Evolutionary conservation across 2,329 filamentous ascomycete species (phyloP).

Genomic region (Dendrostoma leiphaemia): DNA sequence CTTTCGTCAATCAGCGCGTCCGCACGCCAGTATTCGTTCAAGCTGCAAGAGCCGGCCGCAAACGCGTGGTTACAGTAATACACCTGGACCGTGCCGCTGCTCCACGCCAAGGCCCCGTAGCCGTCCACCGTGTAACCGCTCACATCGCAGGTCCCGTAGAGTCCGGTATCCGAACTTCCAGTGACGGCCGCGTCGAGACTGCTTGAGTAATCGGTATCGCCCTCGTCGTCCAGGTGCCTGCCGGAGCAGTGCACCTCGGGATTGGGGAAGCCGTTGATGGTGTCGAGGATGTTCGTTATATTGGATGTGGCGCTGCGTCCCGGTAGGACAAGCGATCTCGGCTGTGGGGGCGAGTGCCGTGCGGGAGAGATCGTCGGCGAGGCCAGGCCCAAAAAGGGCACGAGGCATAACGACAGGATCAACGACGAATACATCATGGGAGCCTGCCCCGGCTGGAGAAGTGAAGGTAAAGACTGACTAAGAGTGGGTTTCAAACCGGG

Average conservation of each 20-base stretch:
- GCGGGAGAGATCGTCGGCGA: background rate
- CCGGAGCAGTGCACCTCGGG: slow-evolving; percentile 17
- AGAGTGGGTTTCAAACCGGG: slow-evolving; percentile 14
- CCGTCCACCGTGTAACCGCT: slow-evolving; percentile 13
- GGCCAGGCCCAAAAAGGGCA: slow-evolving; percentile 10
- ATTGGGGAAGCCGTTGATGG: slow-evolving; percentile 16
- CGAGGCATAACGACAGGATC: slow-evolving; percentile 7
- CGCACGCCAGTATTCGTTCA: slow-evolving; percentile 20
- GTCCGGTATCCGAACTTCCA: background rate
- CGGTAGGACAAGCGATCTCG: background rate
- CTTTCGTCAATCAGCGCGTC: slow-evolving; percentile 16
- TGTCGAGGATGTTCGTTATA: slow-evolving; percentile 4
- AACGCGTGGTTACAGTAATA: slow-evolving; percentile 19
- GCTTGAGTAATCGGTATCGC: background rate
- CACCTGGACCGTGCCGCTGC: slow-evolving; percentile 15
- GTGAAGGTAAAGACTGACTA: slow-evolving; percentile 13
- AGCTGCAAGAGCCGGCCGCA: slow-evolving; percentile 5
- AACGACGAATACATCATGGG: slow-evolving; percentile 15
- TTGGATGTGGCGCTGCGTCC: slow-evolving; percentile 1
- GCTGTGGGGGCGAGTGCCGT: background rate
- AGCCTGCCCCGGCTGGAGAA: slow-evolving; percentile 11
- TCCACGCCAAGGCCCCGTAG: slow-evolving; percentile 15
- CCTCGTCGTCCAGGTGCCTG: slow-evolving; percentile 2
- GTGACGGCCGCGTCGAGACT: slow-evolving; percentile 9
- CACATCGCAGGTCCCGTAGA: slow-evolving; percentile 16